These are phyloP conservation scores for Lepidium aucheri DNA, from an alignment of 345 rosid species.

Conservation along the genomic window DNA sequence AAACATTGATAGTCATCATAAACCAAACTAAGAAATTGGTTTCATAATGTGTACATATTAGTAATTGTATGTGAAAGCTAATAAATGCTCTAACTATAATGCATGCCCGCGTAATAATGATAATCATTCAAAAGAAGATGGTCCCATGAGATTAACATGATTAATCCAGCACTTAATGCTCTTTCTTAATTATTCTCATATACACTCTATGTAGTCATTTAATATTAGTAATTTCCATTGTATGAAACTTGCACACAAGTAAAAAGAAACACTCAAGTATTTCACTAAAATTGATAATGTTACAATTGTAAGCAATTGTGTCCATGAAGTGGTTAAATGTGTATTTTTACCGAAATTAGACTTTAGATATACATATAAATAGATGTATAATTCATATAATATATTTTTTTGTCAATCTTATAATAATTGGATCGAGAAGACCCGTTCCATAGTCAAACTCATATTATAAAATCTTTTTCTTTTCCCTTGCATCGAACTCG, in stretches of 20 bases:
- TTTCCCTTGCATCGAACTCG: no score
- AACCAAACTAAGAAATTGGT: neutral
- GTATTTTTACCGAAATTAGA: no score
- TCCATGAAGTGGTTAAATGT: no score
- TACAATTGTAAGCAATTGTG: no score
- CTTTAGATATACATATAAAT: no score
- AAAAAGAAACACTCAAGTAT: neutral
- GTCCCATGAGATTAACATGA: constrained; percentile 32
- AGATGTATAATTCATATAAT: no score
- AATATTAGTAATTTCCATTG: neutral
- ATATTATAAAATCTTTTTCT: no score
- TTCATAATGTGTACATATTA: constrained; percentile 5
- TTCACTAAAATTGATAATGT: neutral
- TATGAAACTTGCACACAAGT: neutral
- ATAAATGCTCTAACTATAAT: constrained; percentile 25
- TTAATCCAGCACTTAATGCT: constrained; percentile 29
- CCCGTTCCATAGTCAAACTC: no score
- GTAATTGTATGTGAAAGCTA: constrained; percentile 9
- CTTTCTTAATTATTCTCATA: constrained; percentile 13
- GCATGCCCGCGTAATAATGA: constrained; percentile 24
- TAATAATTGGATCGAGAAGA: no score
- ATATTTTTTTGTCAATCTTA: no score
- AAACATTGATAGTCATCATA: neutral
- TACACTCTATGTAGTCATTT: neutral
- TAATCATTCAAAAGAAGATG: constrained; percentile 19